Base-by-base conservation (phyloP, 768 basidiomycete genomes). In the Mycena floridula region DNA sequence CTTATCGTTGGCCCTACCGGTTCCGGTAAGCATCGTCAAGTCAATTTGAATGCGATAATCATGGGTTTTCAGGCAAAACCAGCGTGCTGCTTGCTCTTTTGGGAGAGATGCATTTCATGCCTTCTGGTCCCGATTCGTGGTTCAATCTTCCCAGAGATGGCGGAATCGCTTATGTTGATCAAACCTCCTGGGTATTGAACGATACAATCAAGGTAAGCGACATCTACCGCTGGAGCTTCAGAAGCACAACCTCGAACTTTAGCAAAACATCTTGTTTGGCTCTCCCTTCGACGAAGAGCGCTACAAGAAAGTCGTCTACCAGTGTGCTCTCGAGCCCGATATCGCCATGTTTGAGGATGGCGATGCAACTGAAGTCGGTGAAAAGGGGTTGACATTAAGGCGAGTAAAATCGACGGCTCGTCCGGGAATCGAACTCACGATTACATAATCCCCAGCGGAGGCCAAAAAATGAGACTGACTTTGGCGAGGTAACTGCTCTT, bases 171-270 rank as follows among this genome's bases (percentile, higher is more conserved):
- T 82, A 80, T 55, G 74, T 77, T 2, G 74, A 77, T 4, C 81
- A 85, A 55, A 77, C 81, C 51, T 69, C 77, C 3, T 85, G 82
- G 82, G 68, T 82, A 5, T 68, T 76, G 55, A 81, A 79, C 42
- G 76, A 77, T 47, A 79, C 75, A 0, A 75, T 89, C 43, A 70
- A 65, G 58, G 81, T 80, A 22, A 24, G 43, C 43, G 7, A 7
- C 20, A 26, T 15, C n/a, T n/a, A n/a, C n/a, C n/a, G n/a, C n/a
- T n/a, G n/a, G n/a, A n/a, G n/a, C n/a, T n/a, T n/a, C n/a, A n/a
- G 21, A 22, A n/a, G n/a, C n/a, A n/a, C n/a, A n/a, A n/a, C n/a
- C 25, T 15, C 20, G 20, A 7, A 25, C 18, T 21, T 12, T 52
- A 50, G 2, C 18, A 38, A 47, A 77, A 77, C 47, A 74, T 77